phyloP scores from a whole-genome alignment of 2,329 filamentous ascomycete genomes.

The Diplodia intermedia region DNA sequence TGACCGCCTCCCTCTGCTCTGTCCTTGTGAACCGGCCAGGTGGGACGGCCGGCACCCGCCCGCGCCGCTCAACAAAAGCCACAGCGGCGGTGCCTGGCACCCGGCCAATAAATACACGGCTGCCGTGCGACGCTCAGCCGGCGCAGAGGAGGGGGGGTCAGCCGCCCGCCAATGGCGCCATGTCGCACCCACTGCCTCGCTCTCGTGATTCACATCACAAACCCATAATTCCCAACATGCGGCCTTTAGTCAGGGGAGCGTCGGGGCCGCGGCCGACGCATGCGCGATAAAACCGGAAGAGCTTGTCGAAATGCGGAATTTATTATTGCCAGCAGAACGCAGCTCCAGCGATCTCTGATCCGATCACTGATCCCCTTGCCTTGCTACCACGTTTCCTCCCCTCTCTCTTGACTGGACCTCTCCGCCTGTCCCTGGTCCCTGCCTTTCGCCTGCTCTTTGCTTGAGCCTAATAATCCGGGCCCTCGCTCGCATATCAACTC shows the following conservation, averaged over 20 bases:
- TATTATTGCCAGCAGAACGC: background rate
- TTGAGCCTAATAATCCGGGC: background rate
- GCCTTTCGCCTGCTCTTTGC: background rate
- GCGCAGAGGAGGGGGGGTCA: background rate
- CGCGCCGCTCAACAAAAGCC: background rate
- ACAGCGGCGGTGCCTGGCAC: constrained; percentile 19
- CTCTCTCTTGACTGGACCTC: background rate
- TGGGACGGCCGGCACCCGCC: background rate
- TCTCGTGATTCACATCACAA: constrained; percentile 17
- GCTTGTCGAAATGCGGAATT: constrained; percentile 14
- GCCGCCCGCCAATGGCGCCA: constrained; percentile 2
- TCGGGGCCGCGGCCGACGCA: background rate
- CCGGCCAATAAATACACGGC: constrained; percentile 14
- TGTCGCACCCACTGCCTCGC: background rate
- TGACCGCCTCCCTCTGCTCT: background rate
- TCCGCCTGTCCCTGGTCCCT: background rate
- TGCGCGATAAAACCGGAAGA: constrained; percentile 2
- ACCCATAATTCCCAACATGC: background rate
- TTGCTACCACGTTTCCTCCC: background rate
- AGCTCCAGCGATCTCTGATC: constrained; percentile 6
- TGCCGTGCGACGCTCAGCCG: constrained; percentile 13
- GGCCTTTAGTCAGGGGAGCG: constrained; percentile 16
- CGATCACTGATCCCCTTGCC: constrained; percentile 1
- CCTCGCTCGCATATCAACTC: background rate
- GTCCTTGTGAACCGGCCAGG: constrained; percentile 5